Base-by-base conservation (phyloP, 306 rosid genomes). In the Geum urbanum region DNA sequence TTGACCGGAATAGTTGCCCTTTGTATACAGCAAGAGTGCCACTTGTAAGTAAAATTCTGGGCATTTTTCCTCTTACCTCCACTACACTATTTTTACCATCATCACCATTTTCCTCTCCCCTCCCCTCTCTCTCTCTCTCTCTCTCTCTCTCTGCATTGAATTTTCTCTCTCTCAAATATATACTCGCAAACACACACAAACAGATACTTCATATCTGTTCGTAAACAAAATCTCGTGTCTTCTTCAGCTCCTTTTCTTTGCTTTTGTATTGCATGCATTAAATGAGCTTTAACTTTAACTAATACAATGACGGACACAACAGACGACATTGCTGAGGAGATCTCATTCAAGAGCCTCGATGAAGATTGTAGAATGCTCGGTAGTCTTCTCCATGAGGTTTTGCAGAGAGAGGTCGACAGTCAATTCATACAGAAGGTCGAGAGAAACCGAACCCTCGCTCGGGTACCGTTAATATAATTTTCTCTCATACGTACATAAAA, bases 251-350 rank as follows among this genome's bases (percentile, higher is more conserved):
- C 27, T 24, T 24, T 24, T 24, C 27, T 24, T 24, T 24, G 27
- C 2, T 24, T 24, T 24, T 24, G 27, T 24, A 24, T 32, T 49
- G 44, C 72, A 40, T 35, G 41, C 27, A 3, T 32, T 32, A n/a
- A n/a, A n/a, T n/a, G 37, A 32, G 37, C 37, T 32, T 32, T 32
- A 32, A 32, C 37, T 32, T 32, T 32, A 32, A 32, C 15, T 35
- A 9, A 27, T 44, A 50, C 76, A 75, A 92, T 92, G 98, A 85
- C 98, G 59, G 98, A 92, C 80, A 90, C 90, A 13, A 92, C 96
- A 3, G 98, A 92, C 39, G 98, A 92, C 47, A 86, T 92, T 48
- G 96, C 96, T 0, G 96, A 90, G 80, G 98, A 92, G 80, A 90
- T 92, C 71, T 90, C 96, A 20, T 92, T 92, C 67, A 96, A 92